These are phyloP conservation scores for Batkoa obscura DNA, from an alignment of 371 early-diverging fungal genomes.

Conservation along the genomic window DNA sequence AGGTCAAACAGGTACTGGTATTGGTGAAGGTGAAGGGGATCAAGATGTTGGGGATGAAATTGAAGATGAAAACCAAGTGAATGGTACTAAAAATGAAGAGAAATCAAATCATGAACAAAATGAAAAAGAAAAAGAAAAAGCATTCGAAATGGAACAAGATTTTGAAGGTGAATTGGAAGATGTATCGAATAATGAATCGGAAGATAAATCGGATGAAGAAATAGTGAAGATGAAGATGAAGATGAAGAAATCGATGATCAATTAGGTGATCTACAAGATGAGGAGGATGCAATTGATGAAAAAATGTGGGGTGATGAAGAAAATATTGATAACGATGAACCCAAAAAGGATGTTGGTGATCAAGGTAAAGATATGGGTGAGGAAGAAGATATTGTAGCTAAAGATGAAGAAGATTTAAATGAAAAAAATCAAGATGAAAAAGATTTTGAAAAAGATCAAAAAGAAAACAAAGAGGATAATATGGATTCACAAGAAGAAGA, in stretches of 20 bases:
- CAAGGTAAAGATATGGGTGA: conserved; percentile 11
- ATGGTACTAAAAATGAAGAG: conserved; percentile 64
- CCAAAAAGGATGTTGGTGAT: conserved; percentile 18
- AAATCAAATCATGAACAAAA: conserved; percentile 17
- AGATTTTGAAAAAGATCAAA: conserved; percentile 9
- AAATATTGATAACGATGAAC: conserved; percentile 34
- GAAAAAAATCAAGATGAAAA: conserved; percentile 20
- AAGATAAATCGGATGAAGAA: conserved; percentile 22
- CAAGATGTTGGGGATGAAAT: conserved; percentile 93
- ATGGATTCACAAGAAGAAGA: conserved; percentile 12
- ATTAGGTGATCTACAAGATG: conserved; percentile 55
- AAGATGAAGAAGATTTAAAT: conserved; percentile 29
- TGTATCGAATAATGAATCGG: conserved; percentile 44
- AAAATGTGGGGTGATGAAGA: conserved; percentile 89
- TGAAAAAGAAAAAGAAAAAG: conserved; percentile 64
- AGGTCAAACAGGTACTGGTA: conserved; percentile 49
- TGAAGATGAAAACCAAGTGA: conserved; percentile 89
- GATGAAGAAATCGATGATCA: conserved; percentile 72
- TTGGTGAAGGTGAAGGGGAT: conserved; percentile 85
- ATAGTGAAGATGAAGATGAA: conserved; percentile 26
- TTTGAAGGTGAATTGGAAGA: conserved; percentile 88
- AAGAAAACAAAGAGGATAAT: conserved; percentile 18
- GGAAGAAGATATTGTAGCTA: conserved; percentile 43
- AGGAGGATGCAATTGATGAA: conserved; percentile 84
- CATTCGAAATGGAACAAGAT: conserved; percentile 92